Percentiles rank a stretch among this genome's conserved stretches.
These are phyloP conservation scores for Boletus austroedulis DNA, from an alignment of 1,284 basidiomycete species.

Conservation along the genomic window DNA sequence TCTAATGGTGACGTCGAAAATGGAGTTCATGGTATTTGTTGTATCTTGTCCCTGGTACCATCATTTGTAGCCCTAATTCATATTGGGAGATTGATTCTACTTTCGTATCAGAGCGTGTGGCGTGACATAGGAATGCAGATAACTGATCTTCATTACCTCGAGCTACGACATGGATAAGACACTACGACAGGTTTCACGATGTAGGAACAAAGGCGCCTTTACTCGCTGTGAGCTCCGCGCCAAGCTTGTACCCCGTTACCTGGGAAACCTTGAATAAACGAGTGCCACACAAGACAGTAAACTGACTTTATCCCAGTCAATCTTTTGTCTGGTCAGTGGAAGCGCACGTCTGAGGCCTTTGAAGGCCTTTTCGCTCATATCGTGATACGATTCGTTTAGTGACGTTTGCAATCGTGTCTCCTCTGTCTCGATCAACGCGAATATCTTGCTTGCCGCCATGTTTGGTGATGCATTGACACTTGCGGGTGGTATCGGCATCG, in stretches of 20 bases:
- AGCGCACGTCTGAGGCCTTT: conserved; percentile 83
- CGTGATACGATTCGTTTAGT: conserved; percentile 76
- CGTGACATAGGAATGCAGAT: neutral
- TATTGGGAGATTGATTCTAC: conserved; percentile 2
- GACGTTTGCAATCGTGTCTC: conserved; percentile 77
- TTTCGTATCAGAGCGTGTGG: neutral
- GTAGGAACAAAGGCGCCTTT: conserved; percentile 57
- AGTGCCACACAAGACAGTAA: neutral
- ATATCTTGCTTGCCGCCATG: conserved; percentile 65
- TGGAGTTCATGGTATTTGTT: neutral
- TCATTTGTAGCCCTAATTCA: conserved; percentile 11
- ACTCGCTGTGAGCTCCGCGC: conserved; percentile 74
- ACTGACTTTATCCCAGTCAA: conserved; percentile 89
- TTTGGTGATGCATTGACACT: conserved; percentile 49
- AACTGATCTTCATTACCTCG: conserved; percentile 11
- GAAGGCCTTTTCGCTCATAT: conserved; percentile 90
- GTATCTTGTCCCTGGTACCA: neutral
- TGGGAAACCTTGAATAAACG: conserved; percentile 28
- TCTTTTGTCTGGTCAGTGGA: conserved; percentile 88
- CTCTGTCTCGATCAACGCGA: conserved; percentile 77
- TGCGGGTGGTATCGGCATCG: conserved; percentile 61
- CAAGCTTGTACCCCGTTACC: conserved; percentile 84
- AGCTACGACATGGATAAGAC: neutral
- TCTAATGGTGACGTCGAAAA: neutral
- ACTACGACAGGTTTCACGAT: conserved; percentile 20